Evolutionary conservation across 2,329 filamentous ascomycete species (phyloP), one percentile per base, ranked within the genome.

Genomic region (Erysiphe pulchra): DNA sequence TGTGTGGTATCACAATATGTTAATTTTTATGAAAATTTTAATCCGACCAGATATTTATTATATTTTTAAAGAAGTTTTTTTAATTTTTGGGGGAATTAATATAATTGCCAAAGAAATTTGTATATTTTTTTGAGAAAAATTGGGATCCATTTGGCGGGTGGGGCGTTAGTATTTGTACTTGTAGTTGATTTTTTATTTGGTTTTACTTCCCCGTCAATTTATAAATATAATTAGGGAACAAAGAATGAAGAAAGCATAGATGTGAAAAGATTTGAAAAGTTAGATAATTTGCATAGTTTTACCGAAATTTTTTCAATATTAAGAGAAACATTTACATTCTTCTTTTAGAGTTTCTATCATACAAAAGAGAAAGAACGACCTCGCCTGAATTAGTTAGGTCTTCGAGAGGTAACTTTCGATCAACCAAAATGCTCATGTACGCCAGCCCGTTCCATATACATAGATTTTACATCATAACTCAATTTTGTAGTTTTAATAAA

Each of bases 1-100:
- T 82, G n/a, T 84, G 79, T 53, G 80, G 80, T 4, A 63, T 85
- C 45, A 65, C 71, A 55, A 71, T 86, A 31, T 83, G 77, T 56
- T 80, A 55, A 62, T 43, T 5, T 7, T 28, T 28, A 4, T 7
- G 9, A 28, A 7, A 28, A 4, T 7, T 36, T 16, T 36, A 36
- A 36, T 36, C 13, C 7, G 34, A 14, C 34, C 34, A 36, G 34
- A 36, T 6, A 5, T 14, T 11, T 16, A 36, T 14, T 14, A 11
- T 14, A 36, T 36, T 16, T 36, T 14, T 8, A 16, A 14, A 14
- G 34, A 16, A 14, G 7, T 1, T 36, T 36, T 1, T 36, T 36
- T 16, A 6, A 36, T 16, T 6, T 36, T 14, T 36, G 16, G 13
- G 20, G 24, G 24, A 28, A 36, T 36, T 14, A 14, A 36, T 14